Percentiles rank a stretch among this genome's conserved stretches.
These are phyloP conservation scores for Ceratocystis lukuohia DNA, from an alignment of 2,329 filamentous ascomycete species.

Conservation along the genomic window DNA sequence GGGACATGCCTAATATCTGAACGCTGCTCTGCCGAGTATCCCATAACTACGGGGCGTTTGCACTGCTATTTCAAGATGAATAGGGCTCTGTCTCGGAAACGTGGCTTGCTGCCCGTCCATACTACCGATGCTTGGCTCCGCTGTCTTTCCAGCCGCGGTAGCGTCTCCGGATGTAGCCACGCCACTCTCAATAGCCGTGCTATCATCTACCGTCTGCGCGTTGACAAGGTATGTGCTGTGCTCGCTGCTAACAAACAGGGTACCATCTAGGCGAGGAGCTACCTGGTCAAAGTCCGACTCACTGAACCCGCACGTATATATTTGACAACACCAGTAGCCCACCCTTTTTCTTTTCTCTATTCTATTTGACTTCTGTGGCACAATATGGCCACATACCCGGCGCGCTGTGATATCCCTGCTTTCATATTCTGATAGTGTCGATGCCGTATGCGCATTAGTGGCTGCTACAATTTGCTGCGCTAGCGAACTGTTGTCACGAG, in stretches of 20 bases:
- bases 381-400: constrained; percentile 19
- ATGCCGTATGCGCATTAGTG: constrained; percentile 24
- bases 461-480: constrained; percentile 22
- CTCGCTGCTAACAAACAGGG: constrained; percentile 21
- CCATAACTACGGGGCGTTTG: constrained; percentile 27
- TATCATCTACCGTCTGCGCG: constrained; percentile 30
- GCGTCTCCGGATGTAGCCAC: constrained; percentile 34
- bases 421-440: constrained; percentile 22
- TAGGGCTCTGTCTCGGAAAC: not conserved
- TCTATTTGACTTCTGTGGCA: not conserved
- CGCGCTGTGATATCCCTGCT: constrained; percentile 19
- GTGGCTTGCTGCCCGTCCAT: constrained; percentile 25
- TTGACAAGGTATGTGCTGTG: constrained; percentile 26
- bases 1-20: constrained; percentile 35
- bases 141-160: constrained; percentile 38
- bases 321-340: not conserved
- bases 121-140: constrained; percentile 26
- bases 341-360: not conserved
- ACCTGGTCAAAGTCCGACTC: constrained; percentile 24
- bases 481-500: not conserved
- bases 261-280: constrained; percentile 21
- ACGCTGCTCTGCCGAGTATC: constrained; percentile 30
- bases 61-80: not conserved
- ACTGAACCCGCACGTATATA: constrained; percentile 18
- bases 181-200: constrained; percentile 31